Conservation (phyloP, 257 asterid species). For the Perilla frutescens region DNA sequence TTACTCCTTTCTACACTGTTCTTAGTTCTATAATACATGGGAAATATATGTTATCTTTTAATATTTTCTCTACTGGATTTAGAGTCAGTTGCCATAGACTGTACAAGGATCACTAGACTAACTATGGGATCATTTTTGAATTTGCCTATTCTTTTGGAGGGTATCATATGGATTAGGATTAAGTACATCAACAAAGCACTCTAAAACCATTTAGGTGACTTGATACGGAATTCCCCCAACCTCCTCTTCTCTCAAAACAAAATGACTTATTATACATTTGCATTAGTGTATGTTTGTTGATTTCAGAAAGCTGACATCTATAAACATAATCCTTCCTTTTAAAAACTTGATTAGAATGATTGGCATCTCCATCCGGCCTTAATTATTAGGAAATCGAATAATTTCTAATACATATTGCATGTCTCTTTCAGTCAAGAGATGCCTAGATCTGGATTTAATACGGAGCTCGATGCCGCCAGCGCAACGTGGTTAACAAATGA, state of each 20-base stretch:
- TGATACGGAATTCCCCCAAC: not conserved
- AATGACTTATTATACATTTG: not conserved
- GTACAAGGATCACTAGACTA: slow-evolving; percentile 4
- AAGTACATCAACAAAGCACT: not conserved
- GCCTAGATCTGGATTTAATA: slow-evolving; percentile 74
- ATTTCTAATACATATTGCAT: slow-evolving; percentile 35
- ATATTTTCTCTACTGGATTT: not conserved
- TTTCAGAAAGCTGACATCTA: slow-evolving; percentile 17
- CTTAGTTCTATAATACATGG: slow-evolving; percentile 8
- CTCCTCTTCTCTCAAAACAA: no score
- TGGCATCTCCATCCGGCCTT: slow-evolving; percentile 24
- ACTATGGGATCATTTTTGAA: slow-evolving; percentile 1
- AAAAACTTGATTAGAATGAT: slow-evolving; percentile 29
- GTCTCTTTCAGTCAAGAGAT: slow-evolving; percentile 72
- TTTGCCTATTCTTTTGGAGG: slow-evolving; percentile 11
- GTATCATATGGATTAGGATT: slow-evolving; percentile 9
- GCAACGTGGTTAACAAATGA: slow-evolving; percentile 94
- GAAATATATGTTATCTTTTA: not conserved
- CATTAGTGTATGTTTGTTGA: slow-evolving; percentile 5
- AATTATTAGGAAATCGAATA: slow-evolving; percentile 1
- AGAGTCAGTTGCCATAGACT: not conserved
- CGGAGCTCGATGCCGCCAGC: slow-evolving; percentile 92
- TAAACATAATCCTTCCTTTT: slow-evolving; percentile 7
- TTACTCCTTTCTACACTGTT: slow-evolving; percentile 25
- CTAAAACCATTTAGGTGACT: slow-evolving; percentile 18